Evolutionary conservation across 2,329 filamentous ascomycete genomes (phyloP).

Genomic region (Bretziella fagacearum): DNA sequence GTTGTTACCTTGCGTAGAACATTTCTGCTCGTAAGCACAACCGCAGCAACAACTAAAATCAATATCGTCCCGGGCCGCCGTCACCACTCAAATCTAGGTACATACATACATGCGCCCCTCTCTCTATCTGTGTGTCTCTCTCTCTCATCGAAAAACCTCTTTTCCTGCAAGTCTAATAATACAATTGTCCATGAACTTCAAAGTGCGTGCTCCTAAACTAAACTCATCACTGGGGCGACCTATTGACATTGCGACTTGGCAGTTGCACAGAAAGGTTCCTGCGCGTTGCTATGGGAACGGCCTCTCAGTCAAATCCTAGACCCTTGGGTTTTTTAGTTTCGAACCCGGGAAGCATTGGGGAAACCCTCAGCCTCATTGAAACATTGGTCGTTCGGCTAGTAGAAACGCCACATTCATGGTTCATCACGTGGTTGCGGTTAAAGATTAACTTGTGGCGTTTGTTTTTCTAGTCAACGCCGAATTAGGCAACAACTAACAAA

Average conservation of each 20-base stretch:
- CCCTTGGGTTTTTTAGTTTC: no score
- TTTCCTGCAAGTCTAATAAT: no score
- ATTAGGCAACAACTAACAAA: no score
- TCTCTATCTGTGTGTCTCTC: no score
- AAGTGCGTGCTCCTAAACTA: constrained; percentile 5
- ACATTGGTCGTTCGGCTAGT: background rate
- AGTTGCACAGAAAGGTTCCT: constrained; percentile 3
- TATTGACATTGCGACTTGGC: constrained; percentile 12
- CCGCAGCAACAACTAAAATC: background rate
- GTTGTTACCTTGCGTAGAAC: no score
- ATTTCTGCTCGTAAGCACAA: background rate
- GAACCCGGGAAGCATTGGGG: background rate
- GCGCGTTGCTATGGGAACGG: constrained; percentile 12
- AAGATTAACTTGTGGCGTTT: background rate
- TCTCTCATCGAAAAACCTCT: no score
- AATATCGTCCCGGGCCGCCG: background rate
- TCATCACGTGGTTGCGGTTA: no score
- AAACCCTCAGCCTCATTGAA: background rate
- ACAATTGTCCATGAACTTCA: no score
- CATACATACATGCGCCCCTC: no score
- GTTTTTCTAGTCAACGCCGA: no score
- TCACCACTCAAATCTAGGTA: no score
- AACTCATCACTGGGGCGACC: constrained; percentile 9
- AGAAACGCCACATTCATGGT: background rate
- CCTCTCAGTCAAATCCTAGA: no score